A percentile compares a stretch with the other conserved stretches of the same genome.
These are phyloP conservation scores for Panicum hallii DNA, from an alignment of 202 grass and related monocot genomes.

Conservation along the genomic window DNA sequence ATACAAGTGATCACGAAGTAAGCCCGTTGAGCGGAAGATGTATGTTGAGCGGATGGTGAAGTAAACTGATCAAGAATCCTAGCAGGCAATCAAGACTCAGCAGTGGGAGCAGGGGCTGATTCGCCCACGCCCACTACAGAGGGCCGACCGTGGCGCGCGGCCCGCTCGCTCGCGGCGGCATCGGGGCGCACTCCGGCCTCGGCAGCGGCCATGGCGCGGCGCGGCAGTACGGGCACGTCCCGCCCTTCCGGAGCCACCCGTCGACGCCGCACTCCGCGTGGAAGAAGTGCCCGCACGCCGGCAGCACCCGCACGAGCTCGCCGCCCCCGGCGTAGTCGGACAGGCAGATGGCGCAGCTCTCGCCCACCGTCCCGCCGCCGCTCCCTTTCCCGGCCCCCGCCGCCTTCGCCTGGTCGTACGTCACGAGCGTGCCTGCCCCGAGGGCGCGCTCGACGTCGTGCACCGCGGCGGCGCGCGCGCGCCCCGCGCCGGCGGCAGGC, in stretches of 20 bases:
- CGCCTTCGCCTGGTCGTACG: slow-evolving; percentile 31
- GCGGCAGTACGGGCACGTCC: slow-evolving; percentile 34
- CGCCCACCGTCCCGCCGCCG: neutral
- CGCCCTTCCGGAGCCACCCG: neutral
- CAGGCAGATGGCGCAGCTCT: slow-evolving; percentile 35
- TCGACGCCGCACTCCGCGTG: slow-evolving; percentile 35
- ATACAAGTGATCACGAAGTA: neutral
- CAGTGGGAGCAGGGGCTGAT: neutral
- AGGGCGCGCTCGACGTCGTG: slow-evolving; percentile 41
- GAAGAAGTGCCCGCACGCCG: slow-evolving; percentile 52
- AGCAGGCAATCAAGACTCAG: neutral
- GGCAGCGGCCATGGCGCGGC: neutral
- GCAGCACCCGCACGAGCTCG: slow-evolving; percentile 43
- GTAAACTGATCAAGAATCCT: neutral
- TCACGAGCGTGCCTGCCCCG: slow-evolving; percentile 26
- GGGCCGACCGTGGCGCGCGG: neutral
- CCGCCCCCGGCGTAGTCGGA: slow-evolving; percentile 10
- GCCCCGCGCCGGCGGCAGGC: neutral
- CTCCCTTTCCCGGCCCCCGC: neutral
- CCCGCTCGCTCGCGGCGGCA: neutral
- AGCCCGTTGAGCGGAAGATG: no score
- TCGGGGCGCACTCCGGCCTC: slow-evolving; percentile 21
- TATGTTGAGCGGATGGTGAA: no score
- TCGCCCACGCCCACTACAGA: neutral
- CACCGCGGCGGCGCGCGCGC: neutral